Evolutionary conservation across 257 asterid genomes (phyloP), one percentile per base, ranked within the genome.

Genomic region (Cynanchum wilfordii): DNA sequence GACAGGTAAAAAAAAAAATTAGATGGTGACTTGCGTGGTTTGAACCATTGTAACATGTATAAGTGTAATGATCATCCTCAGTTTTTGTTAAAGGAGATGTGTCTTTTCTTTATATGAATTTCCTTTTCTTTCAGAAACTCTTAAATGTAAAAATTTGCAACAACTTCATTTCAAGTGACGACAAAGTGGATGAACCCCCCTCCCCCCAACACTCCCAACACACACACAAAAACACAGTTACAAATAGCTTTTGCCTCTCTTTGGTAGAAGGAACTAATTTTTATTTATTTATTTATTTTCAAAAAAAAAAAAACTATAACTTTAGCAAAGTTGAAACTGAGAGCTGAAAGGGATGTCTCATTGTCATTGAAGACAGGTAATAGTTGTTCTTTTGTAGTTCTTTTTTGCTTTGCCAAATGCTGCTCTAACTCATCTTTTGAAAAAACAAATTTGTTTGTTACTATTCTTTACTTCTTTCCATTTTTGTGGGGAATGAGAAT

Each of bases 21-120:
- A 45, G 25, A 59, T 3, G 50, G 29, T 79, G 82, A 73, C 70
- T 68, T 70, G 11, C 82, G 80, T 81, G 69, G 69, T 64, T 64
- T 64, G 50, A 38, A 79, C 84, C 84, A 76, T 47, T 77, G 70
- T 59, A 75, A 75, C 79, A 45, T 80, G 73, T 72, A 30, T 27
- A 70, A 80, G 76, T 81, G 80, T 78, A 77, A 79, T 33, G 38
- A 33, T 80, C 87, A 74, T 81, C 85, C 87, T 77, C 77, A 73
- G 78, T 74, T 86, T 85, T 79, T 82, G 79, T 81, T 74, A 79
- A 73, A 70, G 81, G 82, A 84, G 81, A 74, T 70, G 80, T 69
- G 78, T 66, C 70, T 71, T 42, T 42, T 1, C 45, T 55, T 60
- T 63, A 7, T 63, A 19, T 63, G 47, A 30, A 30, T 30, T 33